Evolutionary conservation across 768 basidiomycete species (phyloP).

Genomic region (Leccinum subtestaceum): DNA sequence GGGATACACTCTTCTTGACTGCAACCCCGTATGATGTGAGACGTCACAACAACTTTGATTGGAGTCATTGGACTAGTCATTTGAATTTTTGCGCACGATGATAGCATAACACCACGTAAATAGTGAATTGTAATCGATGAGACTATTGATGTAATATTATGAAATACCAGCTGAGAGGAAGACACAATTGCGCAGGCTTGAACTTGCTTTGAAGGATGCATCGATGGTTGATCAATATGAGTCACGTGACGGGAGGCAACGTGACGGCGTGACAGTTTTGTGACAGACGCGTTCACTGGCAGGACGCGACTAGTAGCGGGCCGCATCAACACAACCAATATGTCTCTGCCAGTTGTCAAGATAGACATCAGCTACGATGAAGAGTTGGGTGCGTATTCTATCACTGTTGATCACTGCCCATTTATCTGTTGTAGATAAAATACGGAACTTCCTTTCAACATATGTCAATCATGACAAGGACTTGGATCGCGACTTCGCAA

Average conservation of each 20-base stretch:
- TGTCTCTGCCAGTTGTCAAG: slow-evolving; percentile 64
- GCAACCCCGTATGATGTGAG: slow-evolving; percentile 1
- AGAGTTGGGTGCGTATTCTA: slow-evolving; percentile 56
- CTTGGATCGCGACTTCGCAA: slow-evolving; percentile 61
- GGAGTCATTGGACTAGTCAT: background rate
- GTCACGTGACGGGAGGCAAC: slow-evolving; percentile 11
- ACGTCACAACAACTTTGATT: background rate
- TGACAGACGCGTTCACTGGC: slow-evolving; percentile 33
- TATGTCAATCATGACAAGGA: slow-evolving; percentile 68
- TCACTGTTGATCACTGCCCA: background rate
- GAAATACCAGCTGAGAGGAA: background rate
- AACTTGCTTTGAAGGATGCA: no score
- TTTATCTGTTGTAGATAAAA: slow-evolving; percentile 48
- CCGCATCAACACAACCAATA: slow-evolving; percentile 16
- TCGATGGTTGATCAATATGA: background rate
- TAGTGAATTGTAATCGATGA: background rate
- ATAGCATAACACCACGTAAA: background rate
- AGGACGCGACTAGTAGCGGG: slow-evolving; percentile 14
- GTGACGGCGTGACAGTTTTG: slow-evolving; percentile 19
- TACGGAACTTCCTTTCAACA: slow-evolving; percentile 66
- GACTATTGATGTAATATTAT: background rate
- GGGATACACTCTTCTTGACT: slow-evolving; percentile 27
- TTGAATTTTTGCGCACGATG: background rate
- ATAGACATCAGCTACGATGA: slow-evolving; percentile 64
- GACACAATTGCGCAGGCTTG: no score